Evolutionary conservation across 1,139 yeast genomes (phyloP).

Genomic region (Magnusiomyces fungicola): DNA sequence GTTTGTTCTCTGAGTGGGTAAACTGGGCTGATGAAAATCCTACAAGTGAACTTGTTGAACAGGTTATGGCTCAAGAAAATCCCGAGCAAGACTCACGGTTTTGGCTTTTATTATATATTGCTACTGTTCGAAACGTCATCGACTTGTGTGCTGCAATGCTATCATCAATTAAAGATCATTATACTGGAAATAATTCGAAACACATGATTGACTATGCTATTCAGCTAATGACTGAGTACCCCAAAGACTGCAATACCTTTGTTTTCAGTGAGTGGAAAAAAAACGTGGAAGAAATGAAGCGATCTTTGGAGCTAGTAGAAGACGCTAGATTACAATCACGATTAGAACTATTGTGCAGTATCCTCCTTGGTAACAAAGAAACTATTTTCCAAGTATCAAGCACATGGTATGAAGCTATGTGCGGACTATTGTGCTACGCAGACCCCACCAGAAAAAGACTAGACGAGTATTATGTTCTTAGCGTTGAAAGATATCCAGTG

Average conservation of each 20-base stretch:
- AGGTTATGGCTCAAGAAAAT: constrained; percentile 31
- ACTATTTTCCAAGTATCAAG: constrained; percentile 44
- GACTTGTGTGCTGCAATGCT: constrained; percentile 38
- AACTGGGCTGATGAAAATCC: constrained; percentile 22
- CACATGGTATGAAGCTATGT: constrained; percentile 66
- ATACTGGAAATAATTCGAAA: constrained; percentile 34
- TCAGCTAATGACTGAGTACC: constrained; percentile 20
- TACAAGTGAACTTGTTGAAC: constrained; percentile 17
- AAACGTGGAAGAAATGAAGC: constrained; percentile 16
- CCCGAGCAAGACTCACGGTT: constrained; percentile 39
- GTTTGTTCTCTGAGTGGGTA: constrained; percentile 23
- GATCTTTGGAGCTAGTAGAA: constrained; percentile 9
- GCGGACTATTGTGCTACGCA: constrained; percentile 55
- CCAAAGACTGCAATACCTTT: constrained; percentile 15
- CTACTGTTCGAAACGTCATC: constrained; percentile 57
- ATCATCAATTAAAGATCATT: constrained; percentile 23
- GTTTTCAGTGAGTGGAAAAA: constrained; percentile 25
- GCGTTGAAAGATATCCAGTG: constrained; percentile 33
- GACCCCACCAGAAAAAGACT: constrained; percentile 46
- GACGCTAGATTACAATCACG: constrained; percentile 14
- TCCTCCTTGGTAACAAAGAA: constrained; percentile 45
- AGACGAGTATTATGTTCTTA: constrained; percentile 36
- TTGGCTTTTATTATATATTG: constrained; percentile 57
- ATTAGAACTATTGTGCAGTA: constrained; percentile 17
- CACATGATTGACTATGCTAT: constrained; percentile 18